Evolutionary conservation across 2,329 filamentous ascomycete species (phyloP), one percentile per base, ranked within the genome.

Genomic region (Onygenales sp.): DNA sequence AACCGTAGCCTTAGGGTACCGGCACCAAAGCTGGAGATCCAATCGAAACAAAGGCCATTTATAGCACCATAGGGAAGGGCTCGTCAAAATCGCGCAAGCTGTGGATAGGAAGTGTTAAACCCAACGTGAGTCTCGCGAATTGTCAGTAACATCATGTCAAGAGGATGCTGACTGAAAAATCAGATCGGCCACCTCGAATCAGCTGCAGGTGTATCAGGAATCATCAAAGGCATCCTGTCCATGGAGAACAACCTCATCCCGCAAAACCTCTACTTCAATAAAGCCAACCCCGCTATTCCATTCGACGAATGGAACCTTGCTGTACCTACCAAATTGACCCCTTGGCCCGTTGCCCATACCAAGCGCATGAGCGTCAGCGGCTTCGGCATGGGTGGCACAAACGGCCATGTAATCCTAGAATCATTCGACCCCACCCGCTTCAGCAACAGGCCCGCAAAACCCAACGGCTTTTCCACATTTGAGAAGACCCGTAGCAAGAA

Each of bases 21-120:
- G 45, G 45, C 3, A 48, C 45, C 10, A n/a, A 44, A 46, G 53
- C 53, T 21, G 53, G 53, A 2, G 53, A 54, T 47, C 49, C 49
- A 36, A 43, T 53, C 13, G 53, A 54, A 46, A 31, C 45, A 8
- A 11, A 48, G 27, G 45, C 45, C 10, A 48, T 48, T 27, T 45
- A 45, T 27, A n/a, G 13, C 21, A 45, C 43, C 43, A 45, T 45
- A 11, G 43, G 43, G 43, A 45, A n/a, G 13, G 43, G 43, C 21
- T 4, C 43, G 10, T n/a, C 13, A 45, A 45, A 45, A 31, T 27
- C 21, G 21, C 13, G 43, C 13, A 45, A 45, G 43, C 43, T 45
- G 21, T 45, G 43, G 43, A 27, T 45, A n/a, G 43, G 43, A 9
- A 45, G 43, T 45, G 13, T 45, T 17, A 45, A 45, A 17, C 43